These are phyloP conservation scores for Ustulina deusta DNA, from an alignment of 2,329 filamentous ascomycete species.

Conservation along the genomic window DNA sequence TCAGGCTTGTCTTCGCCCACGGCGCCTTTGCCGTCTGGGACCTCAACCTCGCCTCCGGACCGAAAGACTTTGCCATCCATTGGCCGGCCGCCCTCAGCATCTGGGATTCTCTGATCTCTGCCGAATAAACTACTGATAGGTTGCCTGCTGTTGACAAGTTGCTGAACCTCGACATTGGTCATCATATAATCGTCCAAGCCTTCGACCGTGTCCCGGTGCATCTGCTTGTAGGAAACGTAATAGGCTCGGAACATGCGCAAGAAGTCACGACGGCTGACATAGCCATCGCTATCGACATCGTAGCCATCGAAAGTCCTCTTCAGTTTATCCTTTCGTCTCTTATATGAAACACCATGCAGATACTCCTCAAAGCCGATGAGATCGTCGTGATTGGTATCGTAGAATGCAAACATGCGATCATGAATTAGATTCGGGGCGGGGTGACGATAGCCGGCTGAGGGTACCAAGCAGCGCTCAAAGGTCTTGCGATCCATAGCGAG, in stretches of 20 bases:
- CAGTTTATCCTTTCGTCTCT: conserved; percentile 76
- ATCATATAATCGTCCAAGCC: conserved; percentile 82
- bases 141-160: conserved; percentile 79
- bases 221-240: conserved; percentile 89
- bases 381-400: conserved; percentile 89
- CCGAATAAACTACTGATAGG: conserved; percentile 81
- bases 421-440: conserved; percentile 89
- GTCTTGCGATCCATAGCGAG: conserved; percentile 92
- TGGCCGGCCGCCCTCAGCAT: conserved; percentile 69
- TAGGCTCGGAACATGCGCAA: conserved; percentile 92
- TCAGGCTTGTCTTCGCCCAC: conserved; percentile 72
- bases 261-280: conserved; percentile 86
- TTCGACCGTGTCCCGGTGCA: conserved; percentile 85
- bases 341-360: conserved; percentile 80
- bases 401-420: conserved; percentile 96
- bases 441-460: conserved; percentile 82
- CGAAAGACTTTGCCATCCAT: conserved; percentile 76
- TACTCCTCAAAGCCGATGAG: conserved; percentile 95
- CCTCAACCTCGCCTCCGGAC: conserved; percentile 71
- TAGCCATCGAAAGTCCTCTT: conserved; percentile 86
- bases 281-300: conserved; percentile 90
- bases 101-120: conserved; percentile 75
- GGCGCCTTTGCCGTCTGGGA: conserved; percentile 69
- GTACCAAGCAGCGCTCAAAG: conserved; percentile 90
- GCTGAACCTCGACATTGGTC: conserved; percentile 79